Base-by-base conservation (phyloP, 208 protist species). In the Kentomonas sorsogonicus region DNA sequence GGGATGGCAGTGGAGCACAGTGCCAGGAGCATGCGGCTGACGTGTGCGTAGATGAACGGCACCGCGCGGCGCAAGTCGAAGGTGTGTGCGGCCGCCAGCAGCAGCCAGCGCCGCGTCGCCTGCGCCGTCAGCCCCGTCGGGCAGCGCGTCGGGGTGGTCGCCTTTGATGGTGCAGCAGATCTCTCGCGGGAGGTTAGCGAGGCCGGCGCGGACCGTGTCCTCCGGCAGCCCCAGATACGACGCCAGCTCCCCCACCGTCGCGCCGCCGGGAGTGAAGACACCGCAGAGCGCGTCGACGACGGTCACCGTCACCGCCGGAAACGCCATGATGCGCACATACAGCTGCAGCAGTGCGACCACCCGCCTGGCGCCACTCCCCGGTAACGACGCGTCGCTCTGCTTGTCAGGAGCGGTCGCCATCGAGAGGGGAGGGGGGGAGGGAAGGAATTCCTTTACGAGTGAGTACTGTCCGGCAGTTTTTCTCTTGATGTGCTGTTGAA, bases 301-400 rank as follows among this genome's bases (percentile, higher is more conserved):
- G 9, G 86, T 58, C 23, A 91, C 66, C 1, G 82, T 79, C 48
- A 90, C 26, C 7, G 77, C 60, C 36, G 48, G 65, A 58, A 81
- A 82, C 58, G 78, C 57, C 10, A 61, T 75, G 60, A 94, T 70
- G 16, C 88, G 75, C 55, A 94, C 80, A 67, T 94, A 94, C 26
- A 94, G 69, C 66, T 89, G 88, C 10, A 75, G 29, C 16, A 91
- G 69, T 38, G 73, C 71, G 16, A 73, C 76, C 10, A 76, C 80
- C 1, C 84, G 78, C 59, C 82, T 58, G 10, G 88, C 81, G 5
- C 88, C 88, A 2, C 84, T 73, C 10, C 88, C 88, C 0, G 88
- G 81, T 36, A 78, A 57, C 0, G 83, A 75, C 1, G 83, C 62
- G 31, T 91, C 79, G 78, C 83, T 86, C 51, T 45, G 33, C n/a